Base-by-base conservation (phyloP, 1,284 basidiomycete genomes). In the Exsudoporus floridanus region DNA sequence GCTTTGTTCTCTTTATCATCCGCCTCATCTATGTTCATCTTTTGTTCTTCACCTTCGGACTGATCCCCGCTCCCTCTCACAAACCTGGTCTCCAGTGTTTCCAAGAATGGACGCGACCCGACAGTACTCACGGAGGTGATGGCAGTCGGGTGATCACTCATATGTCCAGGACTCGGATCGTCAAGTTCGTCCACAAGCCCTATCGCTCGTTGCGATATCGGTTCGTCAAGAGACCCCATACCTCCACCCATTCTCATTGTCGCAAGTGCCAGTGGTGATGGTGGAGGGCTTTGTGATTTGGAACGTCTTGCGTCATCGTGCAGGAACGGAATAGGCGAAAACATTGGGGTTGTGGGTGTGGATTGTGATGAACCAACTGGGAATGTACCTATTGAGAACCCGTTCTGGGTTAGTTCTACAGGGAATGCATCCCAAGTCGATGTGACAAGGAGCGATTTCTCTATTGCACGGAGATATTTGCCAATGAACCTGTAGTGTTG, bases 381-480 rank as follows among this genome's bases (percentile, higher is more conserved):
- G 50, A 77, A 71, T 56, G 71, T 72, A 55, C 74, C 69, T 50
- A 74, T 70, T 19, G 72, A 70, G 14, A 73, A 67, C 40, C 74
- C 72, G 36, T 69, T 73, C 55, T 75, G 74, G 30, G 65, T 62
- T 54, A 77, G 74, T 36, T 82, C 73, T 28, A 76, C 72, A 16
- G 86, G 85, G 70, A 90, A 92, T 53, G 80, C 79, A 58, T 85
- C 78, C 77, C 78, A 82, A 14, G 84, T 81, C 27, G 93, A 93
- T 2, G 92, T 94, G 50, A 98, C 93, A 27, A 92, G 85, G 18
- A 95, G 74, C 14, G 88, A 78, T 64, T 90, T 91, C 63, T 95
- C 91, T 12, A 97, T 74, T 0, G 94, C 94, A 10, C 94, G 90
- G 21, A 96, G 78, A 69, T 94, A 97, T 73, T 97, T 97, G 42